Conservation (phyloP, 192 early-diverging fungal genomes). For the Helicostylum pulchrum region DNA sequence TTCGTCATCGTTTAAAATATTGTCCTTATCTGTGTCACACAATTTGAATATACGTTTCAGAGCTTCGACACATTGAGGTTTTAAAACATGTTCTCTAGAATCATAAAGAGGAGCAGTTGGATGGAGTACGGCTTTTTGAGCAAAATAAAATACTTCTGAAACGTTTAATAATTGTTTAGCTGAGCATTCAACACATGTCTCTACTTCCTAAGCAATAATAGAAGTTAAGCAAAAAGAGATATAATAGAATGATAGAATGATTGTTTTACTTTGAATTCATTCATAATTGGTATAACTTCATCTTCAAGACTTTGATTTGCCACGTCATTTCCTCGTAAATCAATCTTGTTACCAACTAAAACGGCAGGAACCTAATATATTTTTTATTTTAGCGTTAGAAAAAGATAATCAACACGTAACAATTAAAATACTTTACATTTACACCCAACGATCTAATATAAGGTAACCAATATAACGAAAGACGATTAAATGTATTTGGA, state of each 20-base stretch:
- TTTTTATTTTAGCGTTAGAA: neutral
- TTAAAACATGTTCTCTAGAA: conserved; percentile 87
- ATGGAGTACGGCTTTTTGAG: conserved; percentile 97
- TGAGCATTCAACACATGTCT: conserved; percentile 98
- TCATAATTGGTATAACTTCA: conserved; percentile 97
- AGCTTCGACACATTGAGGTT: conserved; percentile 88
- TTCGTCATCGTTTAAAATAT: conserved; percentile 87
- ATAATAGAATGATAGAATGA: neutral
- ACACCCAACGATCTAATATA: conserved; percentile 88
- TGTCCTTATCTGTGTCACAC: conserved; percentile 95
- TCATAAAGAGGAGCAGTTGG: conserved; percentile 97
- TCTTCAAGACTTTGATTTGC: conserved; percentile 86
- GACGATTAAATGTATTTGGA: conserved; percentile 78
- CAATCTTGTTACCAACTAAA: conserved; percentile 91
- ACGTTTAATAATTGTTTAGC: conserved; percentile 94
- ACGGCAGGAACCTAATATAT: conserved; percentile 90
- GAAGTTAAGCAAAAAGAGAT: neutral
- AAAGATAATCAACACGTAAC: neutral
- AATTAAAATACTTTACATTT: conserved; percentile 60
- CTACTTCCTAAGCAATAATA: conserved; percentile 72
- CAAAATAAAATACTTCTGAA: conserved; percentile 99
- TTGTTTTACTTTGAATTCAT: conserved; percentile 93
- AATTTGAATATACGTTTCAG: conserved; percentile 91
- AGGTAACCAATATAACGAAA: conserved; percentile 90
- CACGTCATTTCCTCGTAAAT: conserved; percentile 79